These are phyloP conservation scores for Colletotrichum eremochloae DNA, from an alignment of 2,329 filamentous ascomycete species.

Conservation along the genomic window DNA sequence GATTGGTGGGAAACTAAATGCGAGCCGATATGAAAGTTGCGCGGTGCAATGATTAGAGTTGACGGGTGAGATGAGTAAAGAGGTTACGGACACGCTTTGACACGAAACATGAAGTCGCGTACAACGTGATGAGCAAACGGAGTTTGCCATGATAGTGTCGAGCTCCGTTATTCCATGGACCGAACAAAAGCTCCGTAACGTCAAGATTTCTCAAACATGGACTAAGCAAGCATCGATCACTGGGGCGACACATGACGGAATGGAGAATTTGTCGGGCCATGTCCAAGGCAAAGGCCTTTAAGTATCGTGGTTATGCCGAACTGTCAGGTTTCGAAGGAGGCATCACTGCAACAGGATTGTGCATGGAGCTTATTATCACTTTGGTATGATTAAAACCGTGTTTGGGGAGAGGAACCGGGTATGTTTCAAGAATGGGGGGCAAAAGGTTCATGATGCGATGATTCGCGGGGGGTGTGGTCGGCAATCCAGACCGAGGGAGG, in stretches of 20 bases:
- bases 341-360: neutral
- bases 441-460: slow-evolving; percentile 37
- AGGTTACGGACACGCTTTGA: neutral
- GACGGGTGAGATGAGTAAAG: neutral
- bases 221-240: slow-evolving; percentile 11
- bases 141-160: neutral
- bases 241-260: slow-evolving; percentile 28
- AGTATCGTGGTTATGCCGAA: neutral
- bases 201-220: slow-evolving; percentile 24
- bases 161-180: slow-evolving; percentile 13
- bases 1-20: neutral
- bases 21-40: slow-evolving; percentile 2
- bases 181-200: slow-evolving; percentile 17
- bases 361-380: slow-evolving; percentile 3
- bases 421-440: slow-evolving; percentile 31
- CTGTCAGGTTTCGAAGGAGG: no score
- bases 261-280: slow-evolving; percentile 11
- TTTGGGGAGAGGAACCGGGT: slow-evolving; percentile 29
- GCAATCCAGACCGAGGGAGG: slow-evolving; percentile 14
- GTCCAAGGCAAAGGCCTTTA: neutral
- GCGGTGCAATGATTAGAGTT: neutral
- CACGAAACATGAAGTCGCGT: slow-evolving; percentile 20
- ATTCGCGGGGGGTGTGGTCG: slow-evolving; percentile 34
- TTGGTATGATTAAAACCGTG: slow-evolving; percentile 15
- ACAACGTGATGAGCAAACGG: neutral